Evolutionary conservation across 164 flowering plant species (phyloP).

Genomic region (Euptelea pleiosperma): DNA sequence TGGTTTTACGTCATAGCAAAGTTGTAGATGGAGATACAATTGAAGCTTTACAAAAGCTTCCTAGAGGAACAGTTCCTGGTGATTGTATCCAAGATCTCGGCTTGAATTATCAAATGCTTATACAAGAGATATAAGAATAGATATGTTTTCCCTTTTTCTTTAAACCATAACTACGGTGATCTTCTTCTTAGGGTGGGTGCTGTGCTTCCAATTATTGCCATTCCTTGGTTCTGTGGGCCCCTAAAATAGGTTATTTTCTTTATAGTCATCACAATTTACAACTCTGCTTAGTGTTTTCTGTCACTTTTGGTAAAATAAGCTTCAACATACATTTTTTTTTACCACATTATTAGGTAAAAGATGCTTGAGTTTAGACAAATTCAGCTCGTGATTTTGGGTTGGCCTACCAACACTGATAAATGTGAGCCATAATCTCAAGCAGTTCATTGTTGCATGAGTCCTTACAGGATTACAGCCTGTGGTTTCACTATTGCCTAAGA

Average conservation of each 20-base stretch:
- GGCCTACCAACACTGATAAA: background rate
- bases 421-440: background rate
- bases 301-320: too few species aligned
- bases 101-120: background rate
- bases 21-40: conserved; percentile 75
- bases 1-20: conserved; percentile 52
- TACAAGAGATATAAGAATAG: too few species aligned
- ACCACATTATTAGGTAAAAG: background rate
- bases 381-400: background rate
- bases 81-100: conserved; percentile 75
- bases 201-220: too few species aligned
- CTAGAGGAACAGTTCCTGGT: conserved; percentile 71
- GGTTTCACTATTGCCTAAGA: background rate
- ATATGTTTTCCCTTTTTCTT: too few species aligned
- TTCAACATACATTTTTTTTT: background rate
- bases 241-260: too few species aligned
- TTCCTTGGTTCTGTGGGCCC: too few species aligned
- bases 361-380: background rate
- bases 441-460: background rate
- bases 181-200: background rate
- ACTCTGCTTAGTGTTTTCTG: too few species aligned
- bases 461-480: background rate
- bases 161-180: background rate
- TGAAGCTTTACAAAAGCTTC: conserved; percentile 56
- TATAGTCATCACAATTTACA: too few species aligned